These are phyloP conservation scores for Colletotrichum camelliae DNA, from an alignment of 2,329 filamentous ascomycete genomes.

Conservation along the genomic window DNA sequence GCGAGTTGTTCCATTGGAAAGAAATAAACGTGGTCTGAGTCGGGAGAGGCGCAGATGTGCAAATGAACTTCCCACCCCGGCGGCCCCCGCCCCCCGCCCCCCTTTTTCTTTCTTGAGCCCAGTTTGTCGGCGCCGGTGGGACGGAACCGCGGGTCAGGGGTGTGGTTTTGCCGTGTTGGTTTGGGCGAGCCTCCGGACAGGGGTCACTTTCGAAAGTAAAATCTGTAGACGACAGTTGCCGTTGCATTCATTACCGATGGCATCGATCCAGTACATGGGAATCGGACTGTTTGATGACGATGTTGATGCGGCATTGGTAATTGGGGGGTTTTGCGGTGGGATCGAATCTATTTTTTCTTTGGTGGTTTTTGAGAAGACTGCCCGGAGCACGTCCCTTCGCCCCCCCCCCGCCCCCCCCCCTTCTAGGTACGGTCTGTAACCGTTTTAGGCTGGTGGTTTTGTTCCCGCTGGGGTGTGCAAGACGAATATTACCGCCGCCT, in stretches of 20 bases:
- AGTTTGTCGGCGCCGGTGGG: conserved; percentile 1
- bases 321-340: neutral
- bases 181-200: neutral
- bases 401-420: too few relatives aligned
- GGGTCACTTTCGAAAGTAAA: neutral
- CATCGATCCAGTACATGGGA: neutral
- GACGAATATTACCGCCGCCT: neutral
- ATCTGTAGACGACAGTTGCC: neutral
- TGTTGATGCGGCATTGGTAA: neutral
- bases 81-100: neutral
- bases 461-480: neutral
- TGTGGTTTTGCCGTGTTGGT: neutral
- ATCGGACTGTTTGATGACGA: neutral
- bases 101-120: neutral
- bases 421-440: neutral
- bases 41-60: neutral
- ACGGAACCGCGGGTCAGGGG: conserved; percentile 4
- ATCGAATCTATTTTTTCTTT: neutral
- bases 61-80: neutral
- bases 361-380: neutral
- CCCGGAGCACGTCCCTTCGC: neutral
- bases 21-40: neutral
- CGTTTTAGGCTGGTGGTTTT: neutral
- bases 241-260: neutral
- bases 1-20: neutral